Percentiles rank a stretch among this genome's conserved stretches.
Conservation (phyloP, 179 eudicot genomes). For the Corrigiola litoralis region DNA sequence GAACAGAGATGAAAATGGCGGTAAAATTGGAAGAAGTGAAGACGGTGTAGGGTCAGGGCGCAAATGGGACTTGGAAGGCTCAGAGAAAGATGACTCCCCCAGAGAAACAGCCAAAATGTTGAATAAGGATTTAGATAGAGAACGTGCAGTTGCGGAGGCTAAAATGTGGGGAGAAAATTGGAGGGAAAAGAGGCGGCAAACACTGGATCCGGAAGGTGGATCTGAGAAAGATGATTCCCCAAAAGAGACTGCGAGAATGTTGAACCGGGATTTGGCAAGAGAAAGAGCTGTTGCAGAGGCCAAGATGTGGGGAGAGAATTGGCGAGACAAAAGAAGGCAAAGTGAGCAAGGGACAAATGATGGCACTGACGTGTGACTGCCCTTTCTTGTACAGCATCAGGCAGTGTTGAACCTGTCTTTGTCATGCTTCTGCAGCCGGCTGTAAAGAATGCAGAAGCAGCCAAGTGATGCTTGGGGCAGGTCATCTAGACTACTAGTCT, state of each 20-base stretch:
- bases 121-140: conserved; percentile 56
- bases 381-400: conserved; percentile 3
- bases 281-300: conserved; percentile 86
- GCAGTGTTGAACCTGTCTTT: too few species aligned
- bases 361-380: conserved; percentile 24
- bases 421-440: too few species aligned
- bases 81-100: conserved; percentile 78
- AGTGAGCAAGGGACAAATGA: conserved; percentile 50
- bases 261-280: conserved; percentile 53
- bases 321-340: conserved; percentile 55
- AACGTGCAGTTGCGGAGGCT: conserved; percentile 81
- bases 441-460: too few species aligned
- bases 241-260: conserved; percentile 49
- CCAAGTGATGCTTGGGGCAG: neutral
- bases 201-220: conserved; percentile 70
- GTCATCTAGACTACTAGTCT: neutral
- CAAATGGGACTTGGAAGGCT: conserved; percentile 69
- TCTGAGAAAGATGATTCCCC: conserved; percentile 82
- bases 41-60: conserved; percentile 60
- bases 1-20: conserved; percentile 41
- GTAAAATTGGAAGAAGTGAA: conserved; percentile 52
- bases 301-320: conserved; percentile 88
- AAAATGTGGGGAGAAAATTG: conserved; percentile 90
- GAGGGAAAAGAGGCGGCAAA: conserved; percentile 49
- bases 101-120: conserved; percentile 52